These are phyloP conservation scores for Glycyrrhiza uralensis DNA, from an alignment of 306 rosid genomes.

Conservation along the genomic window DNA sequence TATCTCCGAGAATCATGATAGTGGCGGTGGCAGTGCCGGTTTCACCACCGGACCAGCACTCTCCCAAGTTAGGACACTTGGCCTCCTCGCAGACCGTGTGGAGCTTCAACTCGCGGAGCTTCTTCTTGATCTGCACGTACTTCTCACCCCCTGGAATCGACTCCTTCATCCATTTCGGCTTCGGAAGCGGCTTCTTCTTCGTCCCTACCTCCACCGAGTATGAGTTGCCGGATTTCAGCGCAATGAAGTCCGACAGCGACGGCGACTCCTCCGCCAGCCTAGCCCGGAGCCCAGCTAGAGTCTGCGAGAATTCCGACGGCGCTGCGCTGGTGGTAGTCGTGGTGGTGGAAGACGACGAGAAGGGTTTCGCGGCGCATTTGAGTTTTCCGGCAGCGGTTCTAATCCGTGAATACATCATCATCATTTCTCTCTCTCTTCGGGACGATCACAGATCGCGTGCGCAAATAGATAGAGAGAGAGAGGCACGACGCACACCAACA, in stretches of 20 bases:
- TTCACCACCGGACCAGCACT: slow-evolving; percentile 99
- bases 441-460: slow-evolving; percentile 21
- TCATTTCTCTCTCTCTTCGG: slow-evolving; percentile 4
- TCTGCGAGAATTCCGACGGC: slow-evolving; percentile 57
- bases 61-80: slow-evolving; percentile 85
- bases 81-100: slow-evolving; percentile 99
- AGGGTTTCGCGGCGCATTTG: slow-evolving; percentile 35
- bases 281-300: slow-evolving; percentile 71
- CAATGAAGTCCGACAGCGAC: slow-evolving; percentile 49
- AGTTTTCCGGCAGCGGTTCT: slow-evolving; percentile 43
- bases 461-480: slow-evolving; percentile 13
- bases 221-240: slow-evolving; percentile 41
- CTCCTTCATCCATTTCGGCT: slow-evolving; percentile 99
- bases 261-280: slow-evolving; percentile 71
- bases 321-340: neutral
- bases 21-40: slow-evolving; percentile 98
- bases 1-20: slow-evolving; percentile 95
- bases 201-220: slow-evolving; percentile 96
- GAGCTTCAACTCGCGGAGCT: slow-evolving; percentile 87
- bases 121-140: slow-evolving; percentile 96
- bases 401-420: slow-evolving; percentile 54
- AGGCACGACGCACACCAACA: neutral
- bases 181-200: slow-evolving; percentile 94
- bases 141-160: slow-evolving; percentile 91
- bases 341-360: slow-evolving; percentile 52